Conservation (phyloP, 73 alveolate species). For the Tetrahymena borealis region DNA sequence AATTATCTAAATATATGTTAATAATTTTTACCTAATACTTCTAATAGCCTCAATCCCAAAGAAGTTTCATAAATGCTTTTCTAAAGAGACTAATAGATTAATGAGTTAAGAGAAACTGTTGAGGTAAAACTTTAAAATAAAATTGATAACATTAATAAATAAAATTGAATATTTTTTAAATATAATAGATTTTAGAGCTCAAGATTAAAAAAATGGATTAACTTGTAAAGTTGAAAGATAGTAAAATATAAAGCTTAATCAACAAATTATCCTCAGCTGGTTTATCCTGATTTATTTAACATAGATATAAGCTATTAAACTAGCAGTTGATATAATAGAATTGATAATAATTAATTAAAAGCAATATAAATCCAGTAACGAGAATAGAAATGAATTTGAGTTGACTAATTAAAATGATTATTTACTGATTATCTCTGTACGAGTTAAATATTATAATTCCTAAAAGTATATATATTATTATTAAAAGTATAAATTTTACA, state of each 20-base stretch:
- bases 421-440: too few relatives aligned
- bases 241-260: conserved; percentile 34
- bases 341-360: too few relatives aligned
- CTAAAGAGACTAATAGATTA: conserved; percentile 19
- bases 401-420: too few relatives aligned
- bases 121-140: background rate
- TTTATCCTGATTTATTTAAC: conserved; percentile 5
- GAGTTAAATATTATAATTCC: too few relatives aligned
- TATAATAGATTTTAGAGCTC: conserved; percentile 18
- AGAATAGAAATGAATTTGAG: too few relatives aligned
- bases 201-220: conserved; percentile 40
- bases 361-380: too few relatives aligned
- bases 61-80: background rate
- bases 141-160: background rate
- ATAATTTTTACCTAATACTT: background rate
- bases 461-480: too few relatives aligned
- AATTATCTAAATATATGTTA: background rate
- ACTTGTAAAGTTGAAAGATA: conserved; percentile 38
- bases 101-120: conserved; percentile 42
- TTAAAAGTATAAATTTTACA: too few relatives aligned
- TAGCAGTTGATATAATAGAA: too few relatives aligned
- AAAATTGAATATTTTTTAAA: background rate
- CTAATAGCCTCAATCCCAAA: background rate
- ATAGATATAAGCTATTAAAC: too few relatives aligned
- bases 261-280: conserved; percentile 45